Base-by-base conservation (phyloP, 2,329 filamentous ascomycete species). In the Phaeomoniella chlamydospora region DNA sequence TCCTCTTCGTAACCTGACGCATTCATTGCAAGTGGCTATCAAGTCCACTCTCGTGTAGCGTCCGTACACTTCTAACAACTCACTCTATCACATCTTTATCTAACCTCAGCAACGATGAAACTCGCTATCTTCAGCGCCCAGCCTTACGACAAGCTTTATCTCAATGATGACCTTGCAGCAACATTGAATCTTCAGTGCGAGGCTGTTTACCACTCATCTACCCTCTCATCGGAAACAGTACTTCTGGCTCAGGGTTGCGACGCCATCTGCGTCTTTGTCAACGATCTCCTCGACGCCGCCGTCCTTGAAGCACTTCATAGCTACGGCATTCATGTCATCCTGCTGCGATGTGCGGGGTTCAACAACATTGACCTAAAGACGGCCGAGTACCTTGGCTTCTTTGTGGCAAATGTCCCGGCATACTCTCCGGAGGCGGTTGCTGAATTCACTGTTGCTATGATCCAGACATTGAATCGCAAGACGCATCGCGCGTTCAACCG, bases 361-460 rank as follows among this genome's bases (percentile, higher is more conserved):
- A 79, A 81, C 59, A 73, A 78, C 45, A 69, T 80, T 39, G 71
- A 80, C 48, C 67, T 80, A 15, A 50, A 52, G 13, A 58, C 62
- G 1, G 77, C 77, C 37, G 59, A 65, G 45, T 49, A 53, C 14
- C 62, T 73, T 3, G 66, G 67, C 38, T 56, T 81, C 43, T 70
- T 71, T 47, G 74, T 80, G 31, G 73, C 74, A 45, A 74, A 76
- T 40, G 76, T 81, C 19, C 76, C 77, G 1, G 68, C 72, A 3
- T 81, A 81, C 57, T 76, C 74, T 5, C 77, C 77, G 39, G 72
- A 80, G 52, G 72, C 76, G 2, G 77, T 81, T 2, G 76, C 76
- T 43, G 77, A 81, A 60, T 80, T 79, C 47, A 68, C 74, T 29
- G 67, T 80, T n/a, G 72, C 74, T 2, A 61, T 80, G 40, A 61